Evolutionary conservation across 768 basidiomycete species (phyloP), one percentile per base, ranked within the genome.

Genomic region (Tylopilus balloui): DNA sequence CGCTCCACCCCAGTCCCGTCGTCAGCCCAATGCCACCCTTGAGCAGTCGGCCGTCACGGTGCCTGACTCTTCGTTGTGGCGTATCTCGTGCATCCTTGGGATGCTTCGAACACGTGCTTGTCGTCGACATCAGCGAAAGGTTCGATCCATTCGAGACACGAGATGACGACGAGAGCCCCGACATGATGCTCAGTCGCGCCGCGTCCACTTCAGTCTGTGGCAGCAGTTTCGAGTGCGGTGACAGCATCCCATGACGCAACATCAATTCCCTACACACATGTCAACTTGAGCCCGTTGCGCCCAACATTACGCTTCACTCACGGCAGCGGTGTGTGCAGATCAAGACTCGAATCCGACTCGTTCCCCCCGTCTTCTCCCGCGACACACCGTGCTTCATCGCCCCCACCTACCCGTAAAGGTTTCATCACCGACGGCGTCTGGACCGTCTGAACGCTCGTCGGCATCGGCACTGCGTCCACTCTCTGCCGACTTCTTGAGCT

Each of bases 1-100:
- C 84, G 56, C 83, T 84, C 84, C 84, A 86, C 1, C 84, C 84
- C 13, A 86, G 65, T 6, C 84, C 84, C 8, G 84, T 86, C 5
- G 84, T 86, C 46, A 86, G 60, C 2, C 84, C 84, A 45, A 86
- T 75, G 2, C 84, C 84, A 1, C 82, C 84, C 41, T 70, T 64
- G 47, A 86, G 66, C 15, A 79, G 49, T 28, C 65, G 68, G 0
- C 83, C 83, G 56, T 86, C 83, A 3, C 83, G 76, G 62, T 86
- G 84, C 23, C 84, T 69, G 1, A 75, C 73, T 27, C 81, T 68
- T 31, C 84, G 69, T 57, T 68, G 73, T 0, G 73, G 74, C 0
- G 82, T 85, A 56, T 86, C 79, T 1, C 81, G 70, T 21, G 75
- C 65, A 42, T 84, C 83, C 55, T 80, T 82, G 41, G 49, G 55